Conservation (phyloP, 257 asterid genomes). For the Fraxinus cuspidata region DNA sequence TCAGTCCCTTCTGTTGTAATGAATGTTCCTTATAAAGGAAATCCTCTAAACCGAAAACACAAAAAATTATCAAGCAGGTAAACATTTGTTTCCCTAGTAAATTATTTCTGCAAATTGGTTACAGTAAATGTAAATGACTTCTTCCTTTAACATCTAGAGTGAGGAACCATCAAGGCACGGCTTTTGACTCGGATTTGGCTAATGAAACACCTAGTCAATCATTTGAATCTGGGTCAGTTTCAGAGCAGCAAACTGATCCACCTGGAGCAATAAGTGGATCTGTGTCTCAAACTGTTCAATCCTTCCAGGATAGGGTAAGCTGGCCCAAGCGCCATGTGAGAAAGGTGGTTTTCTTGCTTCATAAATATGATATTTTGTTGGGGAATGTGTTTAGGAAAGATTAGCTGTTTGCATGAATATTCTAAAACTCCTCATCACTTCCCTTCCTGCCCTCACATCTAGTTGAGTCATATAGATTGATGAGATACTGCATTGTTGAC, state of each 20-base stretch:
- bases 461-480: not conserved
- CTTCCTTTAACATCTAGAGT: slow-evolving; percentile 44
- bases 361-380: slow-evolving; percentile 7
- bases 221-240: slow-evolving; percentile 44
- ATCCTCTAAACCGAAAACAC: slow-evolving; percentile 37
- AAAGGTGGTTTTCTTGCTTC: slow-evolving; percentile 40
- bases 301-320: slow-evolving; percentile 42
- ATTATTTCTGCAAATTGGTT: not conserved
- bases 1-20: slow-evolving; percentile 62
- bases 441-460: not conserved
- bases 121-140: slow-evolving; percentile 23
- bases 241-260: slow-evolving; percentile 34
- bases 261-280: slow-evolving; percentile 41
- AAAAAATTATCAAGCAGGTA: slow-evolving; percentile 69
- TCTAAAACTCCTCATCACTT: not conserved
- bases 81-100: not conserved
- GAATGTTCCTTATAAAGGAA: slow-evolving; percentile 45
- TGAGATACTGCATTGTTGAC: slow-evolving; percentile 25
- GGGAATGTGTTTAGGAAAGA: not conserved
- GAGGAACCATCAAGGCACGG: slow-evolving; percentile 50
- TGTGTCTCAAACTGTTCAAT: slow-evolving; percentile 31
- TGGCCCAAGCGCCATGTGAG: slow-evolving; percentile 34
- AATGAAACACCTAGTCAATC: slow-evolving; percentile 43
- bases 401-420: not conserved
- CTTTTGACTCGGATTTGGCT: slow-evolving; percentile 46